These are phyloP conservation scores for Naganishia antarctica DNA, from an alignment of 768 basidiomycete genomes.

Conservation along the genomic window DNA sequence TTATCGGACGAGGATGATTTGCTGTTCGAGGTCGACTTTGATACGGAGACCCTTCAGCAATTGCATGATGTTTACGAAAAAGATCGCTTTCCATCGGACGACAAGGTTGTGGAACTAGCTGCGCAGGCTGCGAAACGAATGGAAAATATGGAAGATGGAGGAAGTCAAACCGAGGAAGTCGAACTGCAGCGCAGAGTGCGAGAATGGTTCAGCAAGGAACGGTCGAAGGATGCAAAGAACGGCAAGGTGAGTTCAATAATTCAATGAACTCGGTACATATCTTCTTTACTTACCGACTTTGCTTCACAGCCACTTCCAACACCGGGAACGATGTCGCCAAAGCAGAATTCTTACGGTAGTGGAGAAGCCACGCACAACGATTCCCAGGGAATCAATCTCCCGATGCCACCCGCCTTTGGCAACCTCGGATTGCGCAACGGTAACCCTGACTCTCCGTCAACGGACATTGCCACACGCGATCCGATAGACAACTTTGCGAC, in stretches of 20 bases:
- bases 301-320: slow-evolving; percentile 4
- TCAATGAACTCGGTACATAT: background rate
- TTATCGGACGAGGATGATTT: slow-evolving; percentile 12
- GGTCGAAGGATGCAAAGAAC: slow-evolving; percentile 17
- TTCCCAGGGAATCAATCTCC: background rate
- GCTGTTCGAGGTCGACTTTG: slow-evolving; percentile 22
- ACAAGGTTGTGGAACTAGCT: background rate
- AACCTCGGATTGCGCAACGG: slow-evolving; percentile 9
- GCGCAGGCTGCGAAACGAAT: slow-evolving; percentile 1
- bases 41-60: slow-evolving; percentile 17
- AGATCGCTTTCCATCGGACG: slow-evolving; percentile 9
- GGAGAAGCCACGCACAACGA: background rate
- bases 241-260: slow-evolving; percentile 5
- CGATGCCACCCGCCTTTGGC: slow-evolving; percentile 16
- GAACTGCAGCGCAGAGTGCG: slow-evolving; percentile 4
- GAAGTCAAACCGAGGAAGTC: background rate
- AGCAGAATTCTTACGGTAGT: background rate
- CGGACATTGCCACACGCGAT: background rate
- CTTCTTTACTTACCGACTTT: background rate
- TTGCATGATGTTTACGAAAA: slow-evolving; percentile 9
- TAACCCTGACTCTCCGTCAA: slow-evolving; percentile 1
- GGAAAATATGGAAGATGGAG: background rate
- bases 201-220: slow-evolving; percentile 19
- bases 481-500: background rate
- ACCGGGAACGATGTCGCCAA: slow-evolving; percentile 18